phyloP scores from a whole-genome alignment of 768 basidiomycete genomes.

The Tylopilus rubrobrunneus region DNA sequence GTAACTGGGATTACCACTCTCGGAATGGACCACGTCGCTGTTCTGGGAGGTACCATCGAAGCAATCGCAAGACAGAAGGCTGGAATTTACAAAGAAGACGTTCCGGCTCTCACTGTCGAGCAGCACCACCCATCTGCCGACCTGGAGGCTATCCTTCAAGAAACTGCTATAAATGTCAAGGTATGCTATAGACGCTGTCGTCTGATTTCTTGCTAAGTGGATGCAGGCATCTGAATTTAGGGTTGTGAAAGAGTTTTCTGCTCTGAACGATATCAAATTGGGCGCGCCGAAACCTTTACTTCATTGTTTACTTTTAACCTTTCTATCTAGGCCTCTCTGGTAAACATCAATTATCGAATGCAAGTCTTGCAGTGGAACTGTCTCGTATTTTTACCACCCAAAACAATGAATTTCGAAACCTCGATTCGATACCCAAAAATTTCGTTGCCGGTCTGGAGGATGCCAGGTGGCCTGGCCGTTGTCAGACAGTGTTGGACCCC shows the following conservation, averaged over 20 bases:
- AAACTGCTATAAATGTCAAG: conserved; percentile 62
- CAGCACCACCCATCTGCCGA: conserved; percentile 74
- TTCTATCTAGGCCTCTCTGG: conserved; percentile 70
- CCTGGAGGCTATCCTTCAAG: conserved; percentile 61
- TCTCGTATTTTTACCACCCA: conserved; percentile 57
- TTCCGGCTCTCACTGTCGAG: conserved; percentile 79
- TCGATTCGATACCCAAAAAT: conserved; percentile 40
- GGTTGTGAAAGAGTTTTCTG: conserved; percentile 51
- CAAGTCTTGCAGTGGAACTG: conserved; percentile 76
- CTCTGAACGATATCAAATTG: conserved; percentile 52
- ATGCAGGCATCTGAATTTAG: conserved; percentile 63
- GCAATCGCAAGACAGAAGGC: conserved; percentile 96
- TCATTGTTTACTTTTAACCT: conserved; percentile 1
- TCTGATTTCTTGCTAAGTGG: neutral
- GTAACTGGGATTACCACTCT: conserved; percentile 87
- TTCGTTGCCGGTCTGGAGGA: conserved; percentile 62
- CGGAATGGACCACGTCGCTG: conserved; percentile 86
- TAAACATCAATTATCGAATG: conserved; percentile 83
- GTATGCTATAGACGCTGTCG: conserved; percentile 34
- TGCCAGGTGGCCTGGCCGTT: conserved; percentile 91
- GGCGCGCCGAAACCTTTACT: conserved; percentile 39
- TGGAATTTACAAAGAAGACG: conserved; percentile 93
- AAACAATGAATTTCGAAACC: conserved; percentile 16
- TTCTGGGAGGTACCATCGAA: conserved; percentile 81
- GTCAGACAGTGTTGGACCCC: conserved; percentile 77